A percentile compares a stretch with the other conserved stretches of the same genome.
Conservation (phyloP, 2,329 filamentous ascomycete genomes). For the Sclerotinia subarctica region DNA sequence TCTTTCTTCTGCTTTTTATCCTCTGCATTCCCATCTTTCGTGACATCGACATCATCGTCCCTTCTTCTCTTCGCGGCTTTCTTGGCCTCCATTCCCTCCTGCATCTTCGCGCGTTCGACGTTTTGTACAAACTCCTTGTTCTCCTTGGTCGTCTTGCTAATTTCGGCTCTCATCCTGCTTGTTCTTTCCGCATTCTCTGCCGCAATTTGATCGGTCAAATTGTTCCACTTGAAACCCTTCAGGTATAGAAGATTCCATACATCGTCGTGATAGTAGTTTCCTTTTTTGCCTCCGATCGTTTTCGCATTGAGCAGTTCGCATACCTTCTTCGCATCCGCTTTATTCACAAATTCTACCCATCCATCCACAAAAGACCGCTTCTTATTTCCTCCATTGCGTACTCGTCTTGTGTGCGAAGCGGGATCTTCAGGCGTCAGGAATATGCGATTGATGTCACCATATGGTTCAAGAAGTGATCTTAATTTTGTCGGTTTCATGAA, state of each 20-base stretch:
- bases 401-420: slow-evolving; percentile 60
- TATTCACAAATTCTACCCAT: slow-evolving; percentile 79
- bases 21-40: slow-evolving; percentile 28
- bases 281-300: slow-evolving; percentile 80
- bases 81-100: slow-evolving; percentile 68
- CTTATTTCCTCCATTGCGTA: slow-evolving; percentile 75
- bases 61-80: slow-evolving; percentile 47
- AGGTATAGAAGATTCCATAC: slow-evolving; percentile 83
- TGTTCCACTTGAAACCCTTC: slow-evolving; percentile 77
- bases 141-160: slow-evolving; percentile 70
- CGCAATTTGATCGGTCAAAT: slow-evolving; percentile 72
- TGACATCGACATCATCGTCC: slow-evolving; percentile 34
- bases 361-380: slow-evolving; percentile 79
- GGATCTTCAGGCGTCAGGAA: slow-evolving; percentile 77
- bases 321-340: slow-evolving; percentile 72
- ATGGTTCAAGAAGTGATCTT: slow-evolving; percentile 69
- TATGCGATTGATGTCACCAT: slow-evolving; percentile 72
- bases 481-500: slow-evolving; percentile 85
- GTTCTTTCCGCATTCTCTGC: slow-evolving; percentile 77
- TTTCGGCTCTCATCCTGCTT: slow-evolving; percentile 73
- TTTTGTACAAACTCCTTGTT: slow-evolving; percentile 80
- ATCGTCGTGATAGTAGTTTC: slow-evolving; percentile 79
- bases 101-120: slow-evolving; percentile 75
- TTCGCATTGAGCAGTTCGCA: slow-evolving; percentile 74
- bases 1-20: slow-evolving; percentile 37